A percentile compares a stretch with the other conserved stretches of the same genome.
Conservation (phyloP, 345 rosid species). For the Linum usitatissimum region DNA sequence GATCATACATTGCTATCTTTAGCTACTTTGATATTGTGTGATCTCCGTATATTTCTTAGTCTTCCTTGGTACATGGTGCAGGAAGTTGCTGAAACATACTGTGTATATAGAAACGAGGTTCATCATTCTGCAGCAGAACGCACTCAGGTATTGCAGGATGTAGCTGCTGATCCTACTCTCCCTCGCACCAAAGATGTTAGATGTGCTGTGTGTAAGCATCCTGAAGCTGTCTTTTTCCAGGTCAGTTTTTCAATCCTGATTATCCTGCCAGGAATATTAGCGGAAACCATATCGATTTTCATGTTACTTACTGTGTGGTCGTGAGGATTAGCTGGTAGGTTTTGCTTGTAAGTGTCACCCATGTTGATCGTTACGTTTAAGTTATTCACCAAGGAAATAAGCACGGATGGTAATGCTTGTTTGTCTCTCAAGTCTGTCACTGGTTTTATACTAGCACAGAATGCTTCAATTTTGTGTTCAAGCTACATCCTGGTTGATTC, state of each 20-base stretch:
- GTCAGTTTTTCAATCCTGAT: slow-evolving; percentile 11
- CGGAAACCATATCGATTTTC: not conserved
- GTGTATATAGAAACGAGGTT: slow-evolving; percentile 62
- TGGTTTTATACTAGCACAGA: too few species aligned
- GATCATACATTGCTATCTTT: not conserved
- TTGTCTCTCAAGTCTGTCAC: too few species aligned
- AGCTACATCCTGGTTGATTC: too few species aligned
- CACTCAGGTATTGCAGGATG: slow-evolving; percentile 56
- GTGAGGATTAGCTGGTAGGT: not conserved
- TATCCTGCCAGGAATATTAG: not conserved
- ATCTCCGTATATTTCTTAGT: not conserved
- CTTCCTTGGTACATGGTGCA: slow-evolving; percentile 16
- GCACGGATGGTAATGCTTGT: too few species aligned
- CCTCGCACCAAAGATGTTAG: slow-evolving; percentile 59
- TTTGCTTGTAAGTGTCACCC: too few species aligned
- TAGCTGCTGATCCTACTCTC: slow-evolving; percentile 74
- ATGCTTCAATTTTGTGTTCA: too few species aligned
- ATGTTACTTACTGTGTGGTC: not conserved
- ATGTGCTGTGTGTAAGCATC: slow-evolving; percentile 38
- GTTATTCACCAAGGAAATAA: too few species aligned
- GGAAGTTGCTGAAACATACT: slow-evolving; percentile 48
- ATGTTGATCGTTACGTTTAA: too few species aligned
- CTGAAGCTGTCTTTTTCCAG: slow-evolving; percentile 74
- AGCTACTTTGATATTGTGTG: not conserved
- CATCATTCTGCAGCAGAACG: slow-evolving; percentile 57